Base-by-base conservation (phyloP, 768 basidiomycete genomes). In the Hemileccinum rubropunctum region DNA sequence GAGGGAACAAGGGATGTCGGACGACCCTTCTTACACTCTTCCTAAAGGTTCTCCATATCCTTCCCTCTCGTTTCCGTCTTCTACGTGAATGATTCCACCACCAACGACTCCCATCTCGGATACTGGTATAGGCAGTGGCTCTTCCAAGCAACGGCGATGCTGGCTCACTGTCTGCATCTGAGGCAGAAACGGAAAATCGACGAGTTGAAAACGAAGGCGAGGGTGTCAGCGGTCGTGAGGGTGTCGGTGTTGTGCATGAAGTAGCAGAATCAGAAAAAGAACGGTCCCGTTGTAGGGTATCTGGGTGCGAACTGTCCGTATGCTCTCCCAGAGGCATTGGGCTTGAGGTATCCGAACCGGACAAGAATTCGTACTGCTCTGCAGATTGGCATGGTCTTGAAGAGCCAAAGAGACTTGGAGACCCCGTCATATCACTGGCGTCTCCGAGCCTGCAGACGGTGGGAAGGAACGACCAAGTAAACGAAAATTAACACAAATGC, bases 1-100 rank as follows among this genome's bases (percentile, higher is more conserved):
- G 81, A 45, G 89, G 89, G 65, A 89, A 84, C 67, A 87, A 77
- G 14, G 86, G 88, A 67, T 86, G 85, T 51, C 85, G 76, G 26
- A 89, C 66, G 20, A 88, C 57, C 45, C 74, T 72, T 48, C 82
- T 73, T 36, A 80, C 62, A 61, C 76, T 76, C 58, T 81, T 76
- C 64, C 80, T 83, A 48, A 82, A 48, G 14, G 74, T 66, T 54
- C 84, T 76, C 45, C 78, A 60, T 32, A 76, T 58, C 46, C 72
- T 70, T 44, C 75, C 70, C 34, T 76, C 72, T 59, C 80, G 69
- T 55, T 73, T 76, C 54, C 83, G 76, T 36, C 84, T 73, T 42
- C 83, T 73, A 36, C 73, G 75, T 17, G 76, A 71, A 40, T 65
- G 65, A 30, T 65, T 64, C 84, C 83, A 86, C 84, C 85, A 87